phyloP scores from a whole-genome alignment of 768 basidiomycete genomes.

The Amanita pallidorosea region DNA sequence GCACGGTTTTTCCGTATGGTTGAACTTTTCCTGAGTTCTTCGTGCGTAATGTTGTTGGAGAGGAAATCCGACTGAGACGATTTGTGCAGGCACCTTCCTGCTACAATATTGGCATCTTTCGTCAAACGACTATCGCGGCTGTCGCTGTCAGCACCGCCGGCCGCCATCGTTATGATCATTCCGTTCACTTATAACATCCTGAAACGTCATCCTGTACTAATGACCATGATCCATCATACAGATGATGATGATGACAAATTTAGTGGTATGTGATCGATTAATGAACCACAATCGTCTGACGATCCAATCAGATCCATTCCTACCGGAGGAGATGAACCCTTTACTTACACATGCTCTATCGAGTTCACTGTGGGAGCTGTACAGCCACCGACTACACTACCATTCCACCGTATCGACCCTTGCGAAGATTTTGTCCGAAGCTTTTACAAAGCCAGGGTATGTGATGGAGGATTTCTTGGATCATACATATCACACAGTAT shows the following conservation, averaged over 20 bases:
- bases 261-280: no score
- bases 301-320: constrained; percentile 63
- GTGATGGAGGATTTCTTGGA: constrained; percentile 94
- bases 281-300: no score
- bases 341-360: constrained; percentile 69
- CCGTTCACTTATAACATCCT: constrained; percentile 98
- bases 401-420: constrained; percentile 95
- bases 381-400: constrained; percentile 76
- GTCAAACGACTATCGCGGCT: constrained; percentile 85
- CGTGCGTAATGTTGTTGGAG: constrained; percentile 40
- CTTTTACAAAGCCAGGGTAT: constrained; percentile 90
- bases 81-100: constrained; percentile 56
- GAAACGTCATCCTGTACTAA: constrained; percentile 83
- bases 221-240: constrained; percentile 94
- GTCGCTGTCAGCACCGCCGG: constrained; percentile 79
- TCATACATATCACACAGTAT: no score
- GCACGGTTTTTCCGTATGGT: constrained; percentile 91
- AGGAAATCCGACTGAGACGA: constrained; percentile 3
- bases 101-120: constrained; percentile 89
- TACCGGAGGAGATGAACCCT: constrained; percentile 58
- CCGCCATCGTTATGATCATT: constrained; percentile 82
- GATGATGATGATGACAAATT: no score
- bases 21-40: constrained; percentile 85
- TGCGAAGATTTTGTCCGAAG: constrained; percentile 76
- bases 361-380: constrained; percentile 91